These are phyloP conservation scores for Cerioporus squamosus DNA, from an alignment of 1,284 basidiomycete species.

Conservation along the genomic window DNA sequence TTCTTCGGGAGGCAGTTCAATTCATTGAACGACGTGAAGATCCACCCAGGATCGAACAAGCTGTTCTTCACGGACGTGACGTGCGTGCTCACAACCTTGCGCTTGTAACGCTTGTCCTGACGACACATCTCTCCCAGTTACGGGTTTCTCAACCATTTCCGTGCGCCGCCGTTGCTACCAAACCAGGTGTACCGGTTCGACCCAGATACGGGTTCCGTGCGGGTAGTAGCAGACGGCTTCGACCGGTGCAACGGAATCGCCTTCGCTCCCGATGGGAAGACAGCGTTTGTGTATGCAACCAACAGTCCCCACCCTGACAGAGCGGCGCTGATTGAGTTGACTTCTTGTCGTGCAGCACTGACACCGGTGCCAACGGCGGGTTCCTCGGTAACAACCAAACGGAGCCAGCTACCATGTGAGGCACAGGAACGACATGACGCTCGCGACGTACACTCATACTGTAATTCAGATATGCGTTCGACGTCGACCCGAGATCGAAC, in stretches of 20 bases:
- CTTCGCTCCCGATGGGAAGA: conserved; percentile 67
- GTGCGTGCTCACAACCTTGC: conserved; percentile 41
- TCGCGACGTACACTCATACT: background rate
- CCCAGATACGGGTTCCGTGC: conserved; percentile 62
- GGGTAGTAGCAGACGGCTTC: conserved; percentile 74
- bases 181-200: conserved; percentile 79
- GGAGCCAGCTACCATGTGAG: conserved; percentile 70
- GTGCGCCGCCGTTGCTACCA: conserved; percentile 64
- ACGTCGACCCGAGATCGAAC: conserved; percentile 64
- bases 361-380: conserved; percentile 53
- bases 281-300: conserved; percentile 63
- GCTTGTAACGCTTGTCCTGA: background rate
- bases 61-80: conserved; percentile 75
- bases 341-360: conserved; percentile 42
- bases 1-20: conserved; percentile 80
- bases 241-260: conserved; percentile 68
- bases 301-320: background rate
- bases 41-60: conserved; percentile 65
- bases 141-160: conserved; percentile 67
- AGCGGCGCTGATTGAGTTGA: background rate
- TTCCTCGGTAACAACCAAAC: conserved; percentile 64
- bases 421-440: background rate
- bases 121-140: conserved; percentile 46
- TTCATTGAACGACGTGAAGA: conserved; percentile 78
- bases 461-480: conserved; percentile 64